Evolutionary conservation across 1,284 basidiomycete species (phyloP).

Genomic region (Clitocybe nebularis): DNA sequence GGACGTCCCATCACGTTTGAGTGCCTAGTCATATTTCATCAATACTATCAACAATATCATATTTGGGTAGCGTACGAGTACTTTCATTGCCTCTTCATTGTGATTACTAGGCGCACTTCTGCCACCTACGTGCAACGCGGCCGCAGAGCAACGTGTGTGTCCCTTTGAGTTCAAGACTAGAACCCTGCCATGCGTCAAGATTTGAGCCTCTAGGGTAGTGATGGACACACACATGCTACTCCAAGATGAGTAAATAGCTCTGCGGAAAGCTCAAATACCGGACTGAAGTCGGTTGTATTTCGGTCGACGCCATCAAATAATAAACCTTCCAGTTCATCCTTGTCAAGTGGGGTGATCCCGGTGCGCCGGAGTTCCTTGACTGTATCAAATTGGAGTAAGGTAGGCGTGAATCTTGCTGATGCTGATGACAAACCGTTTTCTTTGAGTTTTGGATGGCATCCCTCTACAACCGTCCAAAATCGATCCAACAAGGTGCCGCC

Average conservation of each 20-base stretch:
- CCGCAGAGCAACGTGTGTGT: constrained; percentile 11
- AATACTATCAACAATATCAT: background rate
- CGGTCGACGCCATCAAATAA: constrained; percentile 17
- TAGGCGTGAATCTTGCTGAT: too few relatives aligned
- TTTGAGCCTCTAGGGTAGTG: background rate
- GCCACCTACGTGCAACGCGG: constrained; percentile 12
- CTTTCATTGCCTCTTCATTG: constrained; percentile 5
- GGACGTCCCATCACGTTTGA: constrained; percentile 20
- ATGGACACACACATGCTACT: constrained; percentile 17
- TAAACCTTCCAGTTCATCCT: constrained; percentile 5
- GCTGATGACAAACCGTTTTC: constrained; percentile 18
- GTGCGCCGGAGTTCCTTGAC: constrained; percentile 13
- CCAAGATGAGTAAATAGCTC: constrained; percentile 22
- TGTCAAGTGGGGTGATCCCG: constrained; percentile 10
- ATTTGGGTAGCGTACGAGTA: constrained; percentile 9
- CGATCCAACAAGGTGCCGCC: constrained; percentile 17
- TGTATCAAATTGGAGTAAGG: too few relatives aligned
- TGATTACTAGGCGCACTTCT: constrained; percentile 8
- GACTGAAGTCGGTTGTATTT: constrained; percentile 12
- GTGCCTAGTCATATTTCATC: constrained; percentile 6
- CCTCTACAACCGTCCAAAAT: constrained; percentile 16
- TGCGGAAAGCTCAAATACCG: constrained; percentile 19
- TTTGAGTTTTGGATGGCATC: constrained; percentile 15
- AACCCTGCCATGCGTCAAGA: background rate
- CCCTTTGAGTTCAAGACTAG: constrained; percentile 16